Conservation (phyloP, 176 grass and related monocot species). For the Coix lacrymajobi region DNA sequence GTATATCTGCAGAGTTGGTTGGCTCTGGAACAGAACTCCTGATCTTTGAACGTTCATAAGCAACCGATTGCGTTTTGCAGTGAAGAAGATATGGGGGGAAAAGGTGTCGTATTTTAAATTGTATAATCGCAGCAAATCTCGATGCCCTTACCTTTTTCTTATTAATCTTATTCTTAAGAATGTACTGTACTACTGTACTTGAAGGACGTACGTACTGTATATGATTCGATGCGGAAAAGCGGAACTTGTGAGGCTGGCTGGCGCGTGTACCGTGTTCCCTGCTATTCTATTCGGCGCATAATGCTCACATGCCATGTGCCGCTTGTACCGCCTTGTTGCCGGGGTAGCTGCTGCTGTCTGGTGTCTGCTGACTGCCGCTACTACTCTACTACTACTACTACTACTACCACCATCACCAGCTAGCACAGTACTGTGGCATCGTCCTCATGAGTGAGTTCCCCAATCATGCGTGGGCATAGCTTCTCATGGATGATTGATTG, state of each 20-base stretch:
- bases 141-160: neutral
- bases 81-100: neutral
- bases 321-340: neutral
- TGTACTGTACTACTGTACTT: neutral
- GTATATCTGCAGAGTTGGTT: neutral
- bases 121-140: neutral
- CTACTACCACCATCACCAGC: too few relatives aligned
- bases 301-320: constrained; percentile 25
- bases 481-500: neutral
- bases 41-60: neutral
- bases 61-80: neutral
- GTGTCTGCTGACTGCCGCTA: neutral
- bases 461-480: neutral
- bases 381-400: neutral
- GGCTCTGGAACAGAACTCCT: neutral
- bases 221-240: constrained; percentile 1
- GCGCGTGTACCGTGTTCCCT: neutral
- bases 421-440: neutral
- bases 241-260: neutral
- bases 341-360: neutral
- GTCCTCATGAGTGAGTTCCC: neutral
- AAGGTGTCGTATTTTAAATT: neutral
- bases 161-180: neutral
- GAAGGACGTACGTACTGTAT: neutral
- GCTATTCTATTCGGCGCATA: neutral